Evolutionary conservation across 805 yeast species (phyloP).

Genomic region (Naumovozyma dairenensis): DNA sequence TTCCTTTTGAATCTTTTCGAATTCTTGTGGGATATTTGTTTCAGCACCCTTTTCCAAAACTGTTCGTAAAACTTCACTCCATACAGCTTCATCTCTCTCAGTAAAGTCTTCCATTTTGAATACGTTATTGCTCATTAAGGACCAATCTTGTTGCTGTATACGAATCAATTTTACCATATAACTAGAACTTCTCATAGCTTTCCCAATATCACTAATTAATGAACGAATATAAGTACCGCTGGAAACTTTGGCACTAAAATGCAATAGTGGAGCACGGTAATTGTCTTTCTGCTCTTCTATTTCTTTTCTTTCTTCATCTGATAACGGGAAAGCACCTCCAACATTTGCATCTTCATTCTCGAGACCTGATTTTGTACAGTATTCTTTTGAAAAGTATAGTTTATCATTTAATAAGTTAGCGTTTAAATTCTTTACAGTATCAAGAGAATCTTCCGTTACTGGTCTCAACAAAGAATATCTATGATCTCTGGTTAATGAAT

Average conservation of each 20-base stretch:
- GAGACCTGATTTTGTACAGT: constrained; percentile 34
- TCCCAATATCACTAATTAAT: constrained; percentile 78
- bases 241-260: constrained; percentile 69
- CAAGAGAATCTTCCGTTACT: constrained; percentile 19
- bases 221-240: constrained; percentile 95
- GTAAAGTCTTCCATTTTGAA: constrained; percentile 60
- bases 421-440: constrained; percentile 23
- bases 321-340: constrained; percentile 33
- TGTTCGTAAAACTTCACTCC: constrained; percentile 56
- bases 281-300: constrained; percentile 28
- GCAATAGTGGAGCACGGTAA: constrained; percentile 56
- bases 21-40: constrained; percentile 33
- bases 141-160: constrained; percentile 76
- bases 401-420: constrained; percentile 57
- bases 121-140: constrained; percentile 53
- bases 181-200: constrained; percentile 68
- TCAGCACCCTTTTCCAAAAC: constrained; percentile 42
- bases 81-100: constrained; percentile 46
- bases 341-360: constrained; percentile 33
- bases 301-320: constrained; percentile 25
- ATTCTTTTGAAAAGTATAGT: constrained; percentile 50
- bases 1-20: constrained; percentile 30
- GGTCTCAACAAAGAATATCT: constrained; percentile 38
- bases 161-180: constrained; percentile 82
- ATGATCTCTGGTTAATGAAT: constrained; percentile 47